Percentiles rank a stretch among this genome's conserved stretches.
These are phyloP conservation scores for Aspergillus ruber DNA, from an alignment of 2,329 filamentous ascomycete genomes.

Conservation along the genomic window DNA sequence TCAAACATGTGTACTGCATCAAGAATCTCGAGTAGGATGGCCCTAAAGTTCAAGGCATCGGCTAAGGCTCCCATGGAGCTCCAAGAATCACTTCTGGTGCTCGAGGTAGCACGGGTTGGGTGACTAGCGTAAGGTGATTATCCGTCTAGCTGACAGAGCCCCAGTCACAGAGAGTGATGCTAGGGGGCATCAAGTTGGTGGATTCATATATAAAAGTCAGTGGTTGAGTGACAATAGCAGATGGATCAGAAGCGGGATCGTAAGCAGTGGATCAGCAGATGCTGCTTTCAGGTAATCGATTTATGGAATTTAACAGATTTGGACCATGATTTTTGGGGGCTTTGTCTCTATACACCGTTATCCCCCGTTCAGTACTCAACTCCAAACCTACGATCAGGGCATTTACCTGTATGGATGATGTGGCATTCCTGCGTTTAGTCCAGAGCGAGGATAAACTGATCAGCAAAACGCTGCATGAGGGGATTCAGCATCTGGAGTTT, in stretches of 20 bases:
- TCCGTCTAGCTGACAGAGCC: constrained; percentile 16
- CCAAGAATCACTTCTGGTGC: constrained; percentile 22
- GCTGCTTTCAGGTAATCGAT: not conserved
- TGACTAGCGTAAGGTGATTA: constrained; percentile 13
- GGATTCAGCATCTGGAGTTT: constrained; percentile 17
- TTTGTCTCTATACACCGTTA: constrained; percentile 16
- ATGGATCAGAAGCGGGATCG: constrained; percentile 2
- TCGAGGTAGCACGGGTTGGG: constrained; percentile 17
- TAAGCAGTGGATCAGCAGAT: constrained; percentile 5
- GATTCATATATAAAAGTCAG: constrained; percentile 4
- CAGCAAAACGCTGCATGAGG: constrained; percentile 14
- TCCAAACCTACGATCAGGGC: not conserved
- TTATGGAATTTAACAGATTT: too few relatives aligned
- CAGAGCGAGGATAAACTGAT: constrained; percentile 20
- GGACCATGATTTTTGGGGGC: constrained; percentile 19
- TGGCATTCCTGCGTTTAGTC: constrained; percentile 22
- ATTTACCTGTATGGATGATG: constrained; percentile 20
- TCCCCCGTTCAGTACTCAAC: constrained; percentile 1
- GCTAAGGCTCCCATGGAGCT: constrained; percentile 16
- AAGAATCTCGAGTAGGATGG: constrained; percentile 8
- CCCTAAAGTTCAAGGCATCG: constrained; percentile 19
- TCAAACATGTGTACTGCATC: constrained; percentile 9
- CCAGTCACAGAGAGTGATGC: constrained; percentile 17
- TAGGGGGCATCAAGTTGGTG: constrained; percentile 4
- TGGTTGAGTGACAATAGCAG: constrained; percentile 1